Conservation (phyloP, 345 rosid genomes). For the Passiflora organensis region DNA sequence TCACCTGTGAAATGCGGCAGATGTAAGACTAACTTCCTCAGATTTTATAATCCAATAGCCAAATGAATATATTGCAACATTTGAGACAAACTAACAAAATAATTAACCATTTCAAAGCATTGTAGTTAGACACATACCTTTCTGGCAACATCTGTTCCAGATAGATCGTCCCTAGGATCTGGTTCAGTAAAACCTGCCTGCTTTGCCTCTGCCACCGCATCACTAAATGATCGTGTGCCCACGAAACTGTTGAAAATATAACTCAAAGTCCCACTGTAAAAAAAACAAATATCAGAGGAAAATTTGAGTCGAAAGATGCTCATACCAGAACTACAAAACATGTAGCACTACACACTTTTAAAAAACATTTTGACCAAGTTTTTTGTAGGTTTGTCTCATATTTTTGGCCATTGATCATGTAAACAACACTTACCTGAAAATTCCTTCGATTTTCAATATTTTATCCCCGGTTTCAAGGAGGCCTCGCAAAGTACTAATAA, state of each 20-base stretch:
- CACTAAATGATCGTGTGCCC: slow-evolving; percentile 62
- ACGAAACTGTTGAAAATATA: slow-evolving; percentile 82
- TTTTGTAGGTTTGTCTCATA: not conserved
- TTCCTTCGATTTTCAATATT: slow-evolving; percentile 85
- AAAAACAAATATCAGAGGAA: slow-evolving; percentile 9
- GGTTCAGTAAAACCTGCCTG: slow-evolving; percentile 92
- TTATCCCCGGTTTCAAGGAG: slow-evolving; percentile 96
- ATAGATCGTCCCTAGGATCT: slow-evolving; percentile 97
- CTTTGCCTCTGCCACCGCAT: slow-evolving; percentile 81
- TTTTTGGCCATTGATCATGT: not conserved
- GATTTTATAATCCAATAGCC: too few relatives aligned
- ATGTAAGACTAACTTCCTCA: not conserved
- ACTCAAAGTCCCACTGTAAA: slow-evolving; percentile 88
- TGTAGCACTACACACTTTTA: not conserved
- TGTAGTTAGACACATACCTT: slow-evolving; percentile 47
- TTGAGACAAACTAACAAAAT: not conserved
- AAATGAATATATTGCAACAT: too few relatives aligned
- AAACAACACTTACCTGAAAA: slow-evolving; percentile 55
- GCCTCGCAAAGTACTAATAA: slow-evolving; percentile 90
- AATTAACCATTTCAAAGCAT: not conserved
- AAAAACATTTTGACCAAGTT: not conserved
- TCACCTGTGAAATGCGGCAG: slow-evolving; percentile 50
- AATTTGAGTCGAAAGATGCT: slow-evolving; percentile 13
- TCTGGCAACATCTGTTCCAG: slow-evolving; percentile 98
- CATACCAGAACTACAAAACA: not conserved